phyloP scores from a whole-genome alignment of 305 asterid genomes.

The Plantago coronopus region DNA sequence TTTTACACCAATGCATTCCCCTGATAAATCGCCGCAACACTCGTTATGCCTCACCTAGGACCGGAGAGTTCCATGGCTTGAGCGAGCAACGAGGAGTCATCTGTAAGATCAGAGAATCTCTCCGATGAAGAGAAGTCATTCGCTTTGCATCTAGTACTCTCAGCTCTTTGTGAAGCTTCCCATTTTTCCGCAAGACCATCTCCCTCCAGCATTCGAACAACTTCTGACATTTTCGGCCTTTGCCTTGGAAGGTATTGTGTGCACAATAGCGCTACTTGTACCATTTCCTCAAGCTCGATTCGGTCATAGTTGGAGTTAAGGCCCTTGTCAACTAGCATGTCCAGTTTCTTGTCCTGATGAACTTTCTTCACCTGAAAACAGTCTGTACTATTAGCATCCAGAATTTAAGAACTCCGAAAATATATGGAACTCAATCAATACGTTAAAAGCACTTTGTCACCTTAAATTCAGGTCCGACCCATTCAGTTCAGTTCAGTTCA shows the following conservation, averaged over 20 bases:
- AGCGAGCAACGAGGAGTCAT: slow-evolving; percentile 76
- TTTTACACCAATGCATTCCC: neutral
- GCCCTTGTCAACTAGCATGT: slow-evolving; percentile 68
- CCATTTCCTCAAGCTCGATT: slow-evolving; percentile 82
- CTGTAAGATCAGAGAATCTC: slow-evolving; percentile 90
- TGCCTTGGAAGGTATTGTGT: slow-evolving; percentile 75
- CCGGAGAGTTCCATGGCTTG: slow-evolving; percentile 98
- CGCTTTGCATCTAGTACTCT: slow-evolving; percentile 53
- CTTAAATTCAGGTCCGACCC: too few species aligned
- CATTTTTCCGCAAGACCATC: slow-evolving; percentile 94
- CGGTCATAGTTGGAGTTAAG: slow-evolving; percentile 55
- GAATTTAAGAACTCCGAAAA: too few species aligned
- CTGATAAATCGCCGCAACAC: too few species aligned
- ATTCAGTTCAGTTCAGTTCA: too few species aligned
- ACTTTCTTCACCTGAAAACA: slow-evolving; percentile 69
- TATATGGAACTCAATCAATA: too few species aligned
- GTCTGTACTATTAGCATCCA: too few species aligned
- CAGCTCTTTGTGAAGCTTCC: slow-evolving; percentile 87
- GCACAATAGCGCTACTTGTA: slow-evolving; percentile 81
- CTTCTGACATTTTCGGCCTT: slow-evolving; percentile 95
- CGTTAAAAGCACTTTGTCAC: too few species aligned
- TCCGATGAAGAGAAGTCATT: slow-evolving; percentile 81
- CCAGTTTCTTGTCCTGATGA: slow-evolving; percentile 83
- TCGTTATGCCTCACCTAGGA: slow-evolving; percentile 67
- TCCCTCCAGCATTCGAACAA: slow-evolving; percentile 90